A percentile compares a stretch with the other conserved stretches of the same genome.
These are phyloP conservation scores for Colletotrichum cuscutae DNA, from an alignment of 2,329 filamentous ascomycete genomes.

Conservation along the genomic window DNA sequence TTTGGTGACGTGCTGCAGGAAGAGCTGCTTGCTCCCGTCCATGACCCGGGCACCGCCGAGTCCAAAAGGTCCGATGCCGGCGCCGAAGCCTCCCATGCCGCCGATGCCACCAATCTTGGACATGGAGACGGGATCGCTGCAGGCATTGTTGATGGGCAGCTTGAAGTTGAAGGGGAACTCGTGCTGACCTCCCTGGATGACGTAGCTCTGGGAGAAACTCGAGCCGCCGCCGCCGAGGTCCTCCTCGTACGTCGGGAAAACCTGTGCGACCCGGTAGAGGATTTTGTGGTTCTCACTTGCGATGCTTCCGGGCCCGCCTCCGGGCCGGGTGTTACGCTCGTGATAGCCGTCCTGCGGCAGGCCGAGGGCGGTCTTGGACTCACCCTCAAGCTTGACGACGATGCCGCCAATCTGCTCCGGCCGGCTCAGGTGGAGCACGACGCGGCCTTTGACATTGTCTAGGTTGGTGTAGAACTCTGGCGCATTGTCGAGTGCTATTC, in stretches of 20 bases:
- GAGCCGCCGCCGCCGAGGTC: conserved; percentile 51
- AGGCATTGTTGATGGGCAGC: conserved; percentile 80
- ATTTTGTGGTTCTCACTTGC: conserved; percentile 75
- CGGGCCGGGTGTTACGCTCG: conserved; percentile 40
- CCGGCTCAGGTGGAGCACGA: conserved; percentile 68
- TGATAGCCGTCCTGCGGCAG: conserved; percentile 56
- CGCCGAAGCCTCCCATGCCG: conserved; percentile 62
- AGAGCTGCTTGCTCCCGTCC: conserved; percentile 71
- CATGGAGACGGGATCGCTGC: conserved; percentile 65
- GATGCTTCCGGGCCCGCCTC: conserved; percentile 53
- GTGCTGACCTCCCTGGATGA: conserved; percentile 75
- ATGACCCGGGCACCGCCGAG: conserved; percentile 67
- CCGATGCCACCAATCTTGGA: conserved; percentile 63
- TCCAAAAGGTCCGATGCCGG: conserved; percentile 57
- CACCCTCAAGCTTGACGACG: conserved; percentile 85
- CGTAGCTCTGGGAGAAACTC: conserved; percentile 58
- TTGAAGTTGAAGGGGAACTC: conserved; percentile 84
- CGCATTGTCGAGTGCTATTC: conserved; percentile 72
- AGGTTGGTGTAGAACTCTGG: conserved; percentile 84
- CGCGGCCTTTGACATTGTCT: conserved; percentile 74
- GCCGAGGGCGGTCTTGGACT: conserved; percentile 74
- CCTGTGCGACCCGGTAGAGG: conserved; percentile 76
- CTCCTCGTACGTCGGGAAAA: conserved; percentile 72
- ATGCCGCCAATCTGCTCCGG: conserved; percentile 78
- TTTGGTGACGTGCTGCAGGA: conserved; percentile 79